These are phyloP conservation scores for Stellera chamaejasme DNA, from an alignment of 345 rosid species.

Conservation along the genomic window DNA sequence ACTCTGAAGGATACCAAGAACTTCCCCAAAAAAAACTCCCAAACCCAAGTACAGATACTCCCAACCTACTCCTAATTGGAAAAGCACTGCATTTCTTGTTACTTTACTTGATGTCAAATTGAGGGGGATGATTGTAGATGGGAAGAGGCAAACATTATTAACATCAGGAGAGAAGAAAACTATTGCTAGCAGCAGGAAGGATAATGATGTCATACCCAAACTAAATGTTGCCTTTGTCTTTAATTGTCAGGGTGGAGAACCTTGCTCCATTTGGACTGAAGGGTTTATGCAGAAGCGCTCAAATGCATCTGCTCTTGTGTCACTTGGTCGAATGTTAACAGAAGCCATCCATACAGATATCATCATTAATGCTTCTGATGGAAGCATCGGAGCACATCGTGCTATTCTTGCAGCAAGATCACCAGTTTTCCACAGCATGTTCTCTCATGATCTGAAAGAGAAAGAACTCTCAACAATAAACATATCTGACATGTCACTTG, in stretches of 20 bases:
- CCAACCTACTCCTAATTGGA: too few species aligned
- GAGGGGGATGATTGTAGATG: too few species aligned
- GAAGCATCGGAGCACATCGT: conserved; percentile 86
- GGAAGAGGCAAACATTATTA: background rate
- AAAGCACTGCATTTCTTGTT: background rate
- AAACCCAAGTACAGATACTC: too few species aligned
- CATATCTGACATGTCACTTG: conserved; percentile 74
- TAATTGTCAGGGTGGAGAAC: conserved; percentile 55
- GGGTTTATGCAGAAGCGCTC: conserved; percentile 39
- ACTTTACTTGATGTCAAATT: too few species aligned
- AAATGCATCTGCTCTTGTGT: conserved; percentile 47
- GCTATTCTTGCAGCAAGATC: conserved; percentile 89
- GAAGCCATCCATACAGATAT: conserved; percentile 84
- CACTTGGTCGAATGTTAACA: conserved; percentile 71
- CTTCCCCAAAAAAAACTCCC: too few species aligned
- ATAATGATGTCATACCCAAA: conserved; percentile 1
- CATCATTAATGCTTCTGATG: conserved; percentile 57
- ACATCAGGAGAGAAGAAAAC: background rate
- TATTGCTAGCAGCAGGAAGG: too few species aligned
- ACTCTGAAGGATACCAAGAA: too few species aligned
- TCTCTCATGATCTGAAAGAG: conserved; percentile 81
- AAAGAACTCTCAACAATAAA: conserved; percentile 68
- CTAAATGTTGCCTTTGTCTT: background rate
- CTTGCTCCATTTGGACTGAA: conserved; percentile 74
- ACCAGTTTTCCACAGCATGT: conserved; percentile 87